Base-by-base conservation (phyloP, 768 basidiomycete genomes). In the Leccinum uliginosum region DNA sequence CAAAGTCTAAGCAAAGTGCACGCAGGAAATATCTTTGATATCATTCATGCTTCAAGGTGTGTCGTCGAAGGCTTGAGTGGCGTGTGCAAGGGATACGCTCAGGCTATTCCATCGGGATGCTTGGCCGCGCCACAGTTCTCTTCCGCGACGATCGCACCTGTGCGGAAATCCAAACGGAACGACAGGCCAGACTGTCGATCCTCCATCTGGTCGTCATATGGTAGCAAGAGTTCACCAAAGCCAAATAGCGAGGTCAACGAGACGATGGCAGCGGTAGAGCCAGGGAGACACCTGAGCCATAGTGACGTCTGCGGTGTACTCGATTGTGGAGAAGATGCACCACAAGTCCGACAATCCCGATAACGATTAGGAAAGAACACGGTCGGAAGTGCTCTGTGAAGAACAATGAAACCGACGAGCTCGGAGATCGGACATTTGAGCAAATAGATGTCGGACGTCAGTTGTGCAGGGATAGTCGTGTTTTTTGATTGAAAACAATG, bases 141-240 rank as follows among this genome's bases (percentile, higher is more conserved):
- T 51, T 84, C 81, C 0, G 81, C 83, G 11, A 87, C 65, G 47
- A 87, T 81, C 4, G 83, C 84, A 32, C 85, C 86, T 1, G 84
- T 85, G 32, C 79, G 72, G 54, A 64, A 69, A 65, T 87, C 86
- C 45, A 87, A 60, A 40, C 76, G 65, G 72, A 87, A 87, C 17
- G 69, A 69, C 50, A 87, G 61, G 1, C 79, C 80, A 14, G 71
- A 68, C 30, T 87, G 69, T 58, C 82, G 85, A 57, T 72, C 65
- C 46, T 75, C 73, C 30, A 87, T 71, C 4, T 76, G 72, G 55
- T 80, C 69, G 67, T 87, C 84, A 57, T 82, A 84, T 1, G 86
- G 85, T 11, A 78, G 62, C n/a, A 87, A 69, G 12, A 84, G 74
- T 40, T 83, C 77, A 21, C 83, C 85, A 54, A 84, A 85, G 14